Evolutionary conservation across 495 filamentous ascomycete genomes (phyloP).

Genomic region (Endocarpon pusillum): DNA sequence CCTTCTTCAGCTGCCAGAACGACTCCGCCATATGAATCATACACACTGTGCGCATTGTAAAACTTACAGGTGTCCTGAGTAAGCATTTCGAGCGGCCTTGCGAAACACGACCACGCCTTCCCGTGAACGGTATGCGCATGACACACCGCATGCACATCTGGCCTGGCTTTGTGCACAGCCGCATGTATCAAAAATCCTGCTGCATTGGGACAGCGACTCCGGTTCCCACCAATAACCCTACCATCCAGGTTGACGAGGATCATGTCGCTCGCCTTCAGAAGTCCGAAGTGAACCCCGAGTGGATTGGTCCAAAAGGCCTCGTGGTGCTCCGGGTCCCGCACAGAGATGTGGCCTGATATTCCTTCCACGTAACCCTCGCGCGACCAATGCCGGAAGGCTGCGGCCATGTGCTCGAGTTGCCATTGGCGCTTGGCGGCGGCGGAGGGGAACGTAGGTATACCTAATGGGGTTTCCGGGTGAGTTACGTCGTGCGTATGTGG

Average conservation of each 20-base stretch:
- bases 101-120: slow-evolving; percentile 14
- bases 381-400: slow-evolving; percentile 18
- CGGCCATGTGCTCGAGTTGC: slow-evolving; percentile 33
- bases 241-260: slow-evolving; percentile 14
- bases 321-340: slow-evolving; percentile 17
- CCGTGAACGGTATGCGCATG: slow-evolving; percentile 18
- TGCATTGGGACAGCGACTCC: slow-evolving; percentile 25
- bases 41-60: slow-evolving; percentile 32
- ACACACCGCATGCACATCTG: slow-evolving; percentile 19
- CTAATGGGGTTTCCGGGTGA: slow-evolving; percentile 8
- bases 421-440: slow-evolving; percentile 25
- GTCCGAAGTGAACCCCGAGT: slow-evolving; percentile 16
- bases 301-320: slow-evolving; percentile 18
- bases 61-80: slow-evolving; percentile 34
- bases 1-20: slow-evolving; percentile 35
- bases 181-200: slow-evolving; percentile 42
- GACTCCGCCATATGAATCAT: slow-evolving; percentile 37
- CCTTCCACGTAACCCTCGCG: slow-evolving; percentile 18
- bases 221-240: slow-evolving; percentile 24
- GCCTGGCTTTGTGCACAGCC: slow-evolving; percentile 13
- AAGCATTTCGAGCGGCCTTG: slow-evolving; percentile 18
- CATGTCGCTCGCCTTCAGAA: slow-evolving; percentile 18
- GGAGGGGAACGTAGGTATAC: slow-evolving; percentile 29
- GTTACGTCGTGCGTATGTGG: neutral
- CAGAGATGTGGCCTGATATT: slow-evolving; percentile 18